These are phyloP conservation scores for cucumber (Cucumis sativus) DNA, from an alignment of 306 rosid species.

Conservation along the genomic window DNA sequence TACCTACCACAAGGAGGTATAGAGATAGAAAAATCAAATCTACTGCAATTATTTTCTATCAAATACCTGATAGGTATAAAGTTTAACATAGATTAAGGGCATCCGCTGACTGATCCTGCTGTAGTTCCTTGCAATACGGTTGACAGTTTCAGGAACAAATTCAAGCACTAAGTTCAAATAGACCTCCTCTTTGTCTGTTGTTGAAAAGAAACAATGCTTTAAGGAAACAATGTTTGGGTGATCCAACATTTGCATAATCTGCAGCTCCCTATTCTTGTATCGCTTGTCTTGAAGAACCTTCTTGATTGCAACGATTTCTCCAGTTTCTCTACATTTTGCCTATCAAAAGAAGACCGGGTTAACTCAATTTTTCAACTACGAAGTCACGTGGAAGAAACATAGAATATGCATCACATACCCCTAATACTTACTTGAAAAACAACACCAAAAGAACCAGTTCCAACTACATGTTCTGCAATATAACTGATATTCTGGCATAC, in stretches of 20 bases:
- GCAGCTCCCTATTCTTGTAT: conserved; percentile 92
- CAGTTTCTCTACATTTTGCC: conserved; percentile 99
- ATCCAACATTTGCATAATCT: conserved; percentile 98
- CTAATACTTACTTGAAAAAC: conserved; percentile 64
- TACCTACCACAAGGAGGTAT: neutral
- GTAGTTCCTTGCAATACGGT: conserved; percentile 80
- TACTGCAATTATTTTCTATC: neutral
- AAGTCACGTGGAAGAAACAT: neutral
- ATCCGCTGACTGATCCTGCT: conserved; percentile 85
- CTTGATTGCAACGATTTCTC: conserved; percentile 96
- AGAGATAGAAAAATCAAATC: neutral
- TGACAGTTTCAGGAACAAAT: conserved; percentile 87
- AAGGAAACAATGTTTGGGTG: conserved; percentile 92
- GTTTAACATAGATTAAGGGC: conserved; percentile 93
- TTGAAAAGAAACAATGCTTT: conserved; percentile 83
- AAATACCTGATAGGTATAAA: conserved; percentile 84
- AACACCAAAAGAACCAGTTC: conserved; percentile 96
- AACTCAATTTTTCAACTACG: neutral
- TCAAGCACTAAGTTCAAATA: conserved; percentile 94
- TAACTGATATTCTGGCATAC: conserved; percentile 60
- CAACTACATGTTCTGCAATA: conserved; percentile 84
- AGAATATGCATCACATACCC: neutral
- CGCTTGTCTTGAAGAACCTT: conserved; percentile 99
- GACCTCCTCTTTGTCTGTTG: conserved; percentile 88
- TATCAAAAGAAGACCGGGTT: conserved; percentile 16